A percentile compares a stretch with the other conserved stretches of the same genome.
Evolutionary conservation across 371 early-diverging fungal species (phyloP).

Genomic region (Synchytrium microbalum): DNA sequence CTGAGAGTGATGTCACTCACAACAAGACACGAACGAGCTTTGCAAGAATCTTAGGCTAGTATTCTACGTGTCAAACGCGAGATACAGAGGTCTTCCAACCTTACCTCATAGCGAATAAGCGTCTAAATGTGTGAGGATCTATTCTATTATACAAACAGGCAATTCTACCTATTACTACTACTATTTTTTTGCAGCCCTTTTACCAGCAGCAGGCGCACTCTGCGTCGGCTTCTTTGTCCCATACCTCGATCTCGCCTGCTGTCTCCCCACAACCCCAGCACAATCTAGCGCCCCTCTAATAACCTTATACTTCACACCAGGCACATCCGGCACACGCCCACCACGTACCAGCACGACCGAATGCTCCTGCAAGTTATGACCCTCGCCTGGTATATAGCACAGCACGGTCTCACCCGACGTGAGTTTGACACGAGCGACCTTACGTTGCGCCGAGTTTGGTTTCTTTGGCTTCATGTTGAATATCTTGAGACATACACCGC

Average conservation of each 20-base stretch:
- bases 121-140: not conserved
- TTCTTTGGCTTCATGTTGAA: conserved; percentile 90
- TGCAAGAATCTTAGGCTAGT: too few species aligned
- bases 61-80: too few species aligned
- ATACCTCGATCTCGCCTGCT: conserved; percentile 83
- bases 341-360: conserved; percentile 91
- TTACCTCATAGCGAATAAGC: too few species aligned
- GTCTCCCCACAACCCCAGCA: conserved; percentile 85
- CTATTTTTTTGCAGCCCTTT: too few species aligned
- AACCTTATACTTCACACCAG: conserved; percentile 94
- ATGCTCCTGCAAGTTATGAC: conserved; percentile 96
- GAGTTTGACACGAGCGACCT: conserved; percentile 76
- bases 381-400: conserved; percentile 97
- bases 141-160: too few species aligned
- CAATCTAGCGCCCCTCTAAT: conserved; percentile 91
- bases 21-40: too few species aligned
- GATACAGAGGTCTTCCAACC: too few species aligned
- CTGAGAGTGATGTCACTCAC: too few species aligned
- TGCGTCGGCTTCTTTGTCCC: conserved; percentile 75
- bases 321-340: conserved; percentile 89
- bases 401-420: conserved; percentile 80
- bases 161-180: too few species aligned
- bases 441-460: conserved; percentile 87
- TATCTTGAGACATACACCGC: conserved; percentile 92
- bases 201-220: too few species aligned